Percentiles rank a stretch among this genome's conserved stretches.
phyloP scores from a whole-genome alignment of 148 eudicot genomes.

The Limonium bicolor region DNA sequence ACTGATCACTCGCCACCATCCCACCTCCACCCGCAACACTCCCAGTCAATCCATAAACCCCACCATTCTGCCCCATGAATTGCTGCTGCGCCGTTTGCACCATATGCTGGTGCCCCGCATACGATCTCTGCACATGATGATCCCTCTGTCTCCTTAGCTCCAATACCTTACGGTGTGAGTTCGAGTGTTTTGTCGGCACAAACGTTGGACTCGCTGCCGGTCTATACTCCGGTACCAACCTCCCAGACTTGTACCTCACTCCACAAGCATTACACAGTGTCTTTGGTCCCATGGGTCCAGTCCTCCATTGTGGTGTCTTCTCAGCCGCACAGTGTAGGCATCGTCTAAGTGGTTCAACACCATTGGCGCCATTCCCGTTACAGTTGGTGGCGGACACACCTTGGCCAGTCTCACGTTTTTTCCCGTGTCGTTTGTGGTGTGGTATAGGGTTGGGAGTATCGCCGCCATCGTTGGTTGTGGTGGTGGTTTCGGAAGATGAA shows the following conservation, averaged over 20 bases:
- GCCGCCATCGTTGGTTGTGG: constrained; percentile 7
- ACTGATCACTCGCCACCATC: constrained; percentile 25
- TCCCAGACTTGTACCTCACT: constrained; percentile 91
- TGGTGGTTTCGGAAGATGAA: neutral
- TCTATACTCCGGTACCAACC: constrained; percentile 86
- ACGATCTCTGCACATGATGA: constrained; percentile 7
- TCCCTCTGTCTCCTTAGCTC: constrained; percentile 89
- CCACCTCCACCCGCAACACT: neutral
- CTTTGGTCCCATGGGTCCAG: constrained; percentile 94
- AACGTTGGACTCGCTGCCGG: constrained; percentile 98
- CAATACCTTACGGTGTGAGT: constrained; percentile 86
- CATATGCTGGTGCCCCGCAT: constrained; percentile 4
- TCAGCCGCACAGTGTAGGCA: constrained; percentile 89
- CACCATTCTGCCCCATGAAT: constrained; percentile 12
- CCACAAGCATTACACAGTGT: constrained; percentile 93
- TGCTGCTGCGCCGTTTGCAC: constrained; percentile 32
- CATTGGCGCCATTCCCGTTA: constrained; percentile 13
- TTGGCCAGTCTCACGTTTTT: too few relatives aligned
- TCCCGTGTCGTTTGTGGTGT: neutral
- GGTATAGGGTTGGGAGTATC: constrained; percentile 9
- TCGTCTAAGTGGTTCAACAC: too few relatives aligned
- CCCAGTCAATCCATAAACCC: neutral
- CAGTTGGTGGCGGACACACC: constrained; percentile 9
- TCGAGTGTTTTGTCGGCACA: constrained; percentile 62
- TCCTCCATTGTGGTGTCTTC: constrained; percentile 95